Conservation (phyloP, 164 flowering plant species). For the Vitis riparia region DNA sequence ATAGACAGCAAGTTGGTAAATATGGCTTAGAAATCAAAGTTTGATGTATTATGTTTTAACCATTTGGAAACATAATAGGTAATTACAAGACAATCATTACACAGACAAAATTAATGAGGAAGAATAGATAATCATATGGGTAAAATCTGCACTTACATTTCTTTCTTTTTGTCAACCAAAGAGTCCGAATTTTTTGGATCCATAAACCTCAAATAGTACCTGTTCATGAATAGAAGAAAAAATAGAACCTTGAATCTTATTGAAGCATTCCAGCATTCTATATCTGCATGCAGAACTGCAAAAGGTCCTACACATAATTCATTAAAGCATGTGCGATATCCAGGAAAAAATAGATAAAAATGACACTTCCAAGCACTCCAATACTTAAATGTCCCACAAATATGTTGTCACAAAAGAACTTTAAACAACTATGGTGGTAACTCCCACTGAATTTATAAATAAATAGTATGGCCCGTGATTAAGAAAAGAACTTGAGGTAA, state of each 20-base stretch:
- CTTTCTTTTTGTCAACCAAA: slow-evolving; percentile 77
- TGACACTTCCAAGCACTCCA: background rate
- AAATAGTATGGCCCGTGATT: no score
- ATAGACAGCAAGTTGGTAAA: slow-evolving; percentile 7
- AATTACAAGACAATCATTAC: background rate
- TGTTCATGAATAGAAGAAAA: slow-evolving; percentile 27
- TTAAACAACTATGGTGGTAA: background rate
- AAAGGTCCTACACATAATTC: background rate
- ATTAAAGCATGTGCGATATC: background rate
- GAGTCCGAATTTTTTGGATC: slow-evolving; percentile 84
- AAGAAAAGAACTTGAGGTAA: no score
- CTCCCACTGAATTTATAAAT: no score
- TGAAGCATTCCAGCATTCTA: background rate
- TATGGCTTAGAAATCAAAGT: slow-evolving; percentile 1
- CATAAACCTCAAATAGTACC: slow-evolving; percentile 98
- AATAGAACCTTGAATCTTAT: slow-evolving; percentile 6
- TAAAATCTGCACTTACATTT: slow-evolving; percentile 49
- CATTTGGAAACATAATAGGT: background rate
- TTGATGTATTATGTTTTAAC: background rate
- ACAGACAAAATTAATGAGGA: background rate
- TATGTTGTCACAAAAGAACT: no score
- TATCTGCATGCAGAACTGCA: background rate
- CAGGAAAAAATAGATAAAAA: background rate
- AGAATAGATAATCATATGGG: background rate
- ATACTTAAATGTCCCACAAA: background rate